Conservation (phyloP, 345 rosid species). For the Atalantia buxifolia region DNA sequence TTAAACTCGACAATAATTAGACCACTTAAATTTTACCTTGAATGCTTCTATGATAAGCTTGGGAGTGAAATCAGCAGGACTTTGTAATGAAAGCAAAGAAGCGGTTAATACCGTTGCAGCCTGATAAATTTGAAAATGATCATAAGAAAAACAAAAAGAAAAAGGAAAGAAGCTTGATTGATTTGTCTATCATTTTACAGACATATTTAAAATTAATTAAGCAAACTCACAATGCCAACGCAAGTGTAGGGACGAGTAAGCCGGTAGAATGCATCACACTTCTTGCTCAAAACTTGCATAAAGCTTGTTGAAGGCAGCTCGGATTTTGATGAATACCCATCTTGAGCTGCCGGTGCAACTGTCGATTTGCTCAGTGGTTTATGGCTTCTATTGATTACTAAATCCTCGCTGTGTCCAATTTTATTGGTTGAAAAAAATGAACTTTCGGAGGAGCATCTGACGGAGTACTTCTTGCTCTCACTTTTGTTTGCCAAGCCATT, state of each 20-base stretch:
- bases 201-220: too few species aligned
- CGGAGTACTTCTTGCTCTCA: background rate
- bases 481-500: background rate
- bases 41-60: conserved; percentile 17
- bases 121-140: background rate
- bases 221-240: conserved; percentile 29
- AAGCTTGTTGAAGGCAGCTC: too few species aligned
- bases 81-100: conserved; percentile 26
- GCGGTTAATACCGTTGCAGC: conserved; percentile 23
- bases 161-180: background rate
- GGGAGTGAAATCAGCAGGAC: conserved; percentile 20
- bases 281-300: background rate
- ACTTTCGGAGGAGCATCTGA: background rate
- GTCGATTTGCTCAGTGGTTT: background rate
- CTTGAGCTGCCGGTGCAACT: background rate
- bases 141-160: background rate
- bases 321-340: background rate
- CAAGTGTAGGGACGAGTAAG: conserved; percentile 31
- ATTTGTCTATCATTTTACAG: background rate
- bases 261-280: background rate
- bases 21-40: conserved; percentile 6
- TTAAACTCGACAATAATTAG: background rate
- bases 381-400: background rate
- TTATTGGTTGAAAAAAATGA: background rate
- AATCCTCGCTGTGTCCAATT: background rate